Conservation (phyloP, 345 rosid species). For the Gossypioides kirkii region DNA sequence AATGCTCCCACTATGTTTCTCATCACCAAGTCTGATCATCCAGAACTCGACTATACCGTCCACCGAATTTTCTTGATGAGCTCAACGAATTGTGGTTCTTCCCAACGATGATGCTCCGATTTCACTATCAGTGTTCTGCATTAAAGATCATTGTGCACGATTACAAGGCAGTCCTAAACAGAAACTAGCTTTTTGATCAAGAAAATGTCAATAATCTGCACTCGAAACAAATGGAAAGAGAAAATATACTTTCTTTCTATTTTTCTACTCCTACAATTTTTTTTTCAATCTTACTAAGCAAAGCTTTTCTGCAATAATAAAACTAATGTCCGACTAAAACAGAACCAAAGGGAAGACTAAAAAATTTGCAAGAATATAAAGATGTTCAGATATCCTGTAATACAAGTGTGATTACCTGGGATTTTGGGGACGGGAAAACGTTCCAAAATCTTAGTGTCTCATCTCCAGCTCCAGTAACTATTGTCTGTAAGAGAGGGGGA, state of each 20-base stretch:
- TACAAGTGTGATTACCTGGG: constrained; percentile 48
- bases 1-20: not conserved
- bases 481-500: constrained; percentile 46
- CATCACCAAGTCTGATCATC: not conserved
- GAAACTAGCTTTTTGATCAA: not conserved
- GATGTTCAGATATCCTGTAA: not conserved
- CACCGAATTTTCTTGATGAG: not conserved
- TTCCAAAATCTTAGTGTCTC: constrained; percentile 98
- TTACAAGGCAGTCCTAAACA: not conserved
- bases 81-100: constrained; percentile 76
- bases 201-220: not conserved
- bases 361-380: not conserved
- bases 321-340: not conserved
- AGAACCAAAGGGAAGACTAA: no score
- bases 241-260: not conserved
- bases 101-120: constrained; percentile 80
- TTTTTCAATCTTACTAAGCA: no score
- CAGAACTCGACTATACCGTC: not conserved
- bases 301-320: no score
- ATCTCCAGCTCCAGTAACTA: constrained; percentile 99
- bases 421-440: constrained; percentile 92
- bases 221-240: not conserved
- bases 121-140: constrained; percentile 68
- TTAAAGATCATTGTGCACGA: not conserved
- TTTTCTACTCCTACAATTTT: no score